Evolutionary conservation across 1,284 basidiomycete genomes (phyloP).

Genomic region (Ceratobasidium theobromae): DNA sequence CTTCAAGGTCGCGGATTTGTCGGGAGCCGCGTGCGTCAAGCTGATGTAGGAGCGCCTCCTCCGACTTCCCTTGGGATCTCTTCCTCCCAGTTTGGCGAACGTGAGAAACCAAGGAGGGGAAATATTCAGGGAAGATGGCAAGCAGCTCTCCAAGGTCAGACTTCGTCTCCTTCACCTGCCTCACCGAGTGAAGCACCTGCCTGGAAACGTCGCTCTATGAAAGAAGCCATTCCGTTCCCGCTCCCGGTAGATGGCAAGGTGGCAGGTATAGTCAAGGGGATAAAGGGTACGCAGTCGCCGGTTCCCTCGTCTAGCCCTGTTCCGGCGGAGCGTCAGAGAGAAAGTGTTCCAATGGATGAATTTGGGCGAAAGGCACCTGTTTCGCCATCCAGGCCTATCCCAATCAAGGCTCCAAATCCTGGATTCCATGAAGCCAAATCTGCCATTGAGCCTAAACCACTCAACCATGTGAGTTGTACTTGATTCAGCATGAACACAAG

Average conservation of each 20-base stretch:
- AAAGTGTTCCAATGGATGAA: background rate
- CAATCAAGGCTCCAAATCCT: background rate
- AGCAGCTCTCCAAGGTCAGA: slow-evolving; percentile 12
- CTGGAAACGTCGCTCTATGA: slow-evolving; percentile 11
- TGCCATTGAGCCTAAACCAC: slow-evolving; percentile 44
- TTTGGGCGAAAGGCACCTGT: slow-evolving; percentile 16
- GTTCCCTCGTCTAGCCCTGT: background rate
- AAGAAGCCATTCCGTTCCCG: slow-evolving; percentile 4
- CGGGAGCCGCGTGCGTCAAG: slow-evolving; percentile 68
- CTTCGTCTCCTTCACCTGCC: slow-evolving; percentile 5
- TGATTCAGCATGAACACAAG: slow-evolving; percentile 35
- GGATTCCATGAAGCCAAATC: background rate
- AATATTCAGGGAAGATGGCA: slow-evolving; percentile 73
- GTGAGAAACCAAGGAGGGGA: slow-evolving; percentile 38
- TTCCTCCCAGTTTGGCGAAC: slow-evolving; percentile 20
- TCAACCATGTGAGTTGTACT: slow-evolving; percentile 78
- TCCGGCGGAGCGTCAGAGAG: background rate
- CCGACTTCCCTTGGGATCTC: slow-evolving; percentile 7
- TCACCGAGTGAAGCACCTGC: background rate
- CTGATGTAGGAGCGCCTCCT: slow-evolving; percentile 42
- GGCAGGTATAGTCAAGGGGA: background rate
- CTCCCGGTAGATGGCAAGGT: background rate
- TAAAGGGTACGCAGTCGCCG: background rate
- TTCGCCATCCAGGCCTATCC: background rate
- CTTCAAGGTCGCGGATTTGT: slow-evolving; percentile 82